Percentiles rank a stretch among this genome's conserved stretches.
Conservation (phyloP, 257 asterid genomes). For the Prunella vulgaris region DNA sequence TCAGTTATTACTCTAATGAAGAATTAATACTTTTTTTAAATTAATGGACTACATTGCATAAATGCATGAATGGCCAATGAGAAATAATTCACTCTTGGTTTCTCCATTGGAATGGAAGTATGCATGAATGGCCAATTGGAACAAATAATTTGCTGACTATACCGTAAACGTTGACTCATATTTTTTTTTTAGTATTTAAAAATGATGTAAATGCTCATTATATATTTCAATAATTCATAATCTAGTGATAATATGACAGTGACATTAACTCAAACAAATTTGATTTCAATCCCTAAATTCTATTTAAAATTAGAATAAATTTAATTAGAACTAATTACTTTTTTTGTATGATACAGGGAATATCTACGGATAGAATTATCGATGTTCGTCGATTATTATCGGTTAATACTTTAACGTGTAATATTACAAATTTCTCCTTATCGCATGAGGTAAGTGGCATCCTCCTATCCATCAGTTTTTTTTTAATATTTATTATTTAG, state of each 20-base stretch:
- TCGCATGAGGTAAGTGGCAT: slow-evolving; percentile 62
- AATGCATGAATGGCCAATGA: slow-evolving; percentile 9
- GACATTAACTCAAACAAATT: too few species aligned
- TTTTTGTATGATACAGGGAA: slow-evolving; percentile 44
- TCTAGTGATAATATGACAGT: too few species aligned
- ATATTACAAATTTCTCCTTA: slow-evolving; percentile 63
- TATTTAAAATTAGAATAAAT: not conserved
- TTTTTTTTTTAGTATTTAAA: too few species aligned
- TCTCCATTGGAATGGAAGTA: not conserved
- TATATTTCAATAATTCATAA: too few species aligned
- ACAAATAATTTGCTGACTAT: not conserved
- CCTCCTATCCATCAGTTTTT: not conserved
- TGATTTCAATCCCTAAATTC: not conserved
- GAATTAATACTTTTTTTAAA: too few species aligned
- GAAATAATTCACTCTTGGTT: not conserved
- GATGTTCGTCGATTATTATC: slow-evolving; percentile 64
- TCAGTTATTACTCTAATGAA: too few species aligned
- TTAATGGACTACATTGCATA: not conserved
- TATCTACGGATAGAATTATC: slow-evolving; percentile 72
- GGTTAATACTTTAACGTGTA: slow-evolving; percentile 48
- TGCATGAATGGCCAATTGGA: not conserved
- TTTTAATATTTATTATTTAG: not conserved
- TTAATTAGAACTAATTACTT: not conserved
- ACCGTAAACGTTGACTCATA: too few species aligned
- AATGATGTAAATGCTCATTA: not conserved